These are phyloP conservation scores for Friedmanniomyces simplex DNA, from an alignment of 495 filamentous ascomycete genomes.

Conservation along the genomic window DNA sequence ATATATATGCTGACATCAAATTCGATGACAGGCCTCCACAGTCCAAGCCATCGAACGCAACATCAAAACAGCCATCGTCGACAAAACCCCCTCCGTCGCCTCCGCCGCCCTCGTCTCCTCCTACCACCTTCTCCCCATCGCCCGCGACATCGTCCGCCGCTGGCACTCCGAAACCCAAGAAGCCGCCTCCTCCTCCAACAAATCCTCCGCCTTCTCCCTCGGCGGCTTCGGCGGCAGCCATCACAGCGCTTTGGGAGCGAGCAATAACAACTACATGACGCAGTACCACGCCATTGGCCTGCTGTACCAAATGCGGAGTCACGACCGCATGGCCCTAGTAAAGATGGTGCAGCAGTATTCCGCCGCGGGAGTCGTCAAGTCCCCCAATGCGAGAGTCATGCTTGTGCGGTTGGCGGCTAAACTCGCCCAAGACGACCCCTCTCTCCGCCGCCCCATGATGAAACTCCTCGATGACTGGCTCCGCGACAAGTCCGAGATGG, in stretches of 20 bases:
- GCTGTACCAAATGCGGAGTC: conserved; percentile 93
- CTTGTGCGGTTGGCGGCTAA: conserved; percentile 89
- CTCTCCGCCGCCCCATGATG: conserved; percentile 89
- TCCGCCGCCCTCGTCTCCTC: conserved; percentile 95
- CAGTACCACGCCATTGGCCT: conserved; percentile 99
- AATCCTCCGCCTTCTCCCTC: conserved; percentile 80
- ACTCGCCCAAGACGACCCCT: conserved; percentile 83
- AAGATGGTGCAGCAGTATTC: conserved; percentile 99
- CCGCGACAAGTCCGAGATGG: conserved; percentile 98
- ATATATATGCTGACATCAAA: no score
- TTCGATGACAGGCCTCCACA: conserved; percentile 84
- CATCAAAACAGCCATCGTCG: conserved; percentile 98
- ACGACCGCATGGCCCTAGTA: conserved; percentile 96
- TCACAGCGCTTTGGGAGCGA: conserved; percentile 56
- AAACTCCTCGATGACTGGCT: conserved; percentile 91
- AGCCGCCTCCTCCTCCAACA: conserved; percentile 82
- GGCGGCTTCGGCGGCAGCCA: conserved; percentile 69
- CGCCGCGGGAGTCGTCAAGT: conserved; percentile 83
- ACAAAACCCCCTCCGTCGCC: conserved; percentile 96
- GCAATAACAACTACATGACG: conserved; percentile 81
- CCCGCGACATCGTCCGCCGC: conserved; percentile 86
- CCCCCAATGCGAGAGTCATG: conserved; percentile 82
- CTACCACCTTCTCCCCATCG: conserved; percentile 94
- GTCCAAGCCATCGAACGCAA: conserved; percentile 96
- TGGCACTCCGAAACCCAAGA: conserved; percentile 99